Evolutionary conservation across 371 early-diverging fungal genomes (phyloP), one percentile per base, ranked within the genome.

Genomic region (Rhizopus sp.): DNA sequence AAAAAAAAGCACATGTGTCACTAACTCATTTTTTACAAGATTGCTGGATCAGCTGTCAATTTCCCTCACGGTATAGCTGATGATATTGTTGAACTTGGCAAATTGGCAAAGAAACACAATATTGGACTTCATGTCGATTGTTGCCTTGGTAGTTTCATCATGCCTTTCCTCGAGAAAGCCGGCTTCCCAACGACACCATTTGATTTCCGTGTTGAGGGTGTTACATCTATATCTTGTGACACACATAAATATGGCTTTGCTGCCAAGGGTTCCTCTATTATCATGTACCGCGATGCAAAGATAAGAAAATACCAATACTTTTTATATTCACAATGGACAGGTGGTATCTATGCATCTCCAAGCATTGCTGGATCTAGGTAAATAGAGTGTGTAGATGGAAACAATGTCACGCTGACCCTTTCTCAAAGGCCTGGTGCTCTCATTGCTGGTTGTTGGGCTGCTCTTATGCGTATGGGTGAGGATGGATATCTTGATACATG

Each of bases 171-270:
- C 34, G 92, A 92, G 62, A 89, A 93, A 68, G 94, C 96, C 17
- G 97, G 95, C 32, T 91, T 89, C 75, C 87, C 88, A 10, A 82
- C 89, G 15, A 83, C 89, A 15, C 78, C 69, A 5, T 91, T 93
- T 70, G 98, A 97, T 60, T 97, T 97, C 76, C 77, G 95, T 47
- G 84, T 96, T 9, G 86, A 89, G 3, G 97, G 97, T 41, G 97
- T 97, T 32, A 97, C 97, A 0, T 91, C 94, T 17, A 95, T 98
- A 53, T 93, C 94, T 8, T 93, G 93, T 70, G 98, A 98, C 72
- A 94, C 97, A 0, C 98, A 98, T 84, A 98, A 97, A 80, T 93
- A 93, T 63, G 94, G 94, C 10, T 98, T 97, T 77, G 96, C 98
- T 4, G 95, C 97, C 40, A 98, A 98, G 81, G 98, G 98, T 6